Conservation (phyloP, 148 eudicot genomes). For the Heliosperma pusillum region DNA sequence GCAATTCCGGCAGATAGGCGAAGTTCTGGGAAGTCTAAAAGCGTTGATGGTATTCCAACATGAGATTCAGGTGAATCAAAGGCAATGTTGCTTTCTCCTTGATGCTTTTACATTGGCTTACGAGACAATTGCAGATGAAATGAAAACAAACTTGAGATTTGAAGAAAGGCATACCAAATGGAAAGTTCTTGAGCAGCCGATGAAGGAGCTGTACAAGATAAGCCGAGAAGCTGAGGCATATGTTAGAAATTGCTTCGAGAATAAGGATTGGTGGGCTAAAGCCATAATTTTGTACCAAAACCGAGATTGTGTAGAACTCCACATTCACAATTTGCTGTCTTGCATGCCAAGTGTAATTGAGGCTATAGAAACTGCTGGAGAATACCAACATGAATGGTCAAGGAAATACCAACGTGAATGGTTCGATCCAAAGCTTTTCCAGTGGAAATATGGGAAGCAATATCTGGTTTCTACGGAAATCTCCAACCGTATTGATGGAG, state of each 20-base stretch:
- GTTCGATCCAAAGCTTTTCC: slow-evolving; percentile 54
- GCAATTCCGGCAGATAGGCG: slow-evolving; percentile 76
- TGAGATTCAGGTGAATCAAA: slow-evolving; percentile 51
- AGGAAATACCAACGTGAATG: slow-evolving; percentile 59
- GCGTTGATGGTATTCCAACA: slow-evolving; percentile 64
- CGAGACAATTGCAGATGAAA: slow-evolving; percentile 58
- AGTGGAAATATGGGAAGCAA: slow-evolving; percentile 58
- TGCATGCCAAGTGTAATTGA: slow-evolving; percentile 53
- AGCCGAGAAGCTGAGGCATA: slow-evolving; percentile 60
- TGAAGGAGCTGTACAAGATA: slow-evolving; percentile 59
- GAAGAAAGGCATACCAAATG: slow-evolving; percentile 57
- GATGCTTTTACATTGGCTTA: slow-evolving; percentile 51
- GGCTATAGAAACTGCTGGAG: slow-evolving; percentile 64
- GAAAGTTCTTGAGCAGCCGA: slow-evolving; percentile 61
- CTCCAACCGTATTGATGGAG: slow-evolving; percentile 38
- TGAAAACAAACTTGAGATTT: slow-evolving; percentile 52
- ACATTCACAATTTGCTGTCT: slow-evolving; percentile 60
- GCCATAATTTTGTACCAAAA: slow-evolving; percentile 54
- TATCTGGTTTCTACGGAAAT: slow-evolving; percentile 50
- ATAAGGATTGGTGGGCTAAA: slow-evolving; percentile 60
- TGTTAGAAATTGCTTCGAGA: slow-evolving; percentile 48
- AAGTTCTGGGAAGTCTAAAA: slow-evolving; percentile 58
- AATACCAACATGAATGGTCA: slow-evolving; percentile 34
- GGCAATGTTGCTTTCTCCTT: slow-evolving; percentile 63
- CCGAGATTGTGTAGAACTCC: slow-evolving; percentile 56